Evolutionary conservation across 768 basidiomycete genomes (phyloP).

Genomic region (Boletus huronensis): DNA sequence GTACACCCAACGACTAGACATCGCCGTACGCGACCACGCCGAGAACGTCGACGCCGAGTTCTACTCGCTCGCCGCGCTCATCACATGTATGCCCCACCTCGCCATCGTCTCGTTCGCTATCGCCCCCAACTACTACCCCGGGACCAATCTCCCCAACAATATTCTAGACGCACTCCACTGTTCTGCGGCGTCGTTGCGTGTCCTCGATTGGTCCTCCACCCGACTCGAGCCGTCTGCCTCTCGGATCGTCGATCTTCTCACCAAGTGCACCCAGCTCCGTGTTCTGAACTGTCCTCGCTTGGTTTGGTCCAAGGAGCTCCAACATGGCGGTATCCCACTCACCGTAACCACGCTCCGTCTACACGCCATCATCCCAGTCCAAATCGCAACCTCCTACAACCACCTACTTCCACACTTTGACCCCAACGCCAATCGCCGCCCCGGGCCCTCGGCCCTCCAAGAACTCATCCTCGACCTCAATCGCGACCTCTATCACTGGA

Average conservation of each 20-base stretch:
- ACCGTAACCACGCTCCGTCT: conserved; percentile 18
- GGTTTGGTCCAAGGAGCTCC: conserved; percentile 5
- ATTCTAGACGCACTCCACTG: conserved; percentile 16
- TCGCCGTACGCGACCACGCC: conserved; percentile 19
- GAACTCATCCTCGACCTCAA: conserved; percentile 17
- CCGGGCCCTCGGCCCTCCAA: conserved; percentile 8
- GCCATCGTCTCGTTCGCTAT: conserved; percentile 19
- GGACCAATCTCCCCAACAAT: neutral
- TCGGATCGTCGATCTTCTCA: conserved; percentile 3
- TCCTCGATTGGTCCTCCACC: conserved; percentile 17
- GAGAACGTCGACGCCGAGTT: neutral
- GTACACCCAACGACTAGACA: conserved; percentile 25
- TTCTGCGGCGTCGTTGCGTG: conserved; percentile 17
- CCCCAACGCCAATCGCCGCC: neutral
- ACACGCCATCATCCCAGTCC: neutral
- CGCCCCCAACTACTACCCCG: neutral
- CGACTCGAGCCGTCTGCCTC: neutral
- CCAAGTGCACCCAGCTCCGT: conserved; percentile 14
- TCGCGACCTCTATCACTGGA: conserved; percentile 1
- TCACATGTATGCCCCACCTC: conserved; percentile 18
- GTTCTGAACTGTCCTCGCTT: conserved; percentile 11
- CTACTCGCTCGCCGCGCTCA: conserved; percentile 6
- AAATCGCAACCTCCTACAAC: neutral
- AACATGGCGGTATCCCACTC: conserved; percentile 1
- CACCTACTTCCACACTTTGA: neutral